phyloP scores from a whole-genome alignment of 139 green algal species.

The Chlorella vulgaris region DNA sequence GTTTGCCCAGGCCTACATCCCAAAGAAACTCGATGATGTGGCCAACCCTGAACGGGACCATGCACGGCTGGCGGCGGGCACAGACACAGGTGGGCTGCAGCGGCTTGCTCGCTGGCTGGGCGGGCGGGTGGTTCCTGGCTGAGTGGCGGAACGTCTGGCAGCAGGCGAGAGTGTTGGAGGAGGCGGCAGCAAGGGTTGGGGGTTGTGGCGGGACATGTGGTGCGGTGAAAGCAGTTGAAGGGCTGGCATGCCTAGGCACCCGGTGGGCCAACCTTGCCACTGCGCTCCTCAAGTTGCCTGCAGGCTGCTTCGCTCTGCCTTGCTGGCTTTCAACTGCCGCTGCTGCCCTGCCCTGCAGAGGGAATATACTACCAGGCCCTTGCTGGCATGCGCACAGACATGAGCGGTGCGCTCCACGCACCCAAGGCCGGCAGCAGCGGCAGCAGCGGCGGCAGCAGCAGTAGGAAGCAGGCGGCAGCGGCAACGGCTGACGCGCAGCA shows the following conservation, averaged over 20 bases:
- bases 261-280: too few relatives aligned
- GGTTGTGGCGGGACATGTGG: neutral
- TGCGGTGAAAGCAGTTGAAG: neutral
- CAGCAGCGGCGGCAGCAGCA: slow-evolving; percentile 3
- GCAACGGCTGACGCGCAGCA: slow-evolving; percentile 3
- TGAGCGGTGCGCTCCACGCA: slow-evolving; percentile 65
- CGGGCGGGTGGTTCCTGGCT: neutral
- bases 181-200: neutral
- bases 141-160: neutral
- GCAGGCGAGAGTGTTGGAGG: too few relatives aligned
- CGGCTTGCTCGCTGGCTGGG: neutral
- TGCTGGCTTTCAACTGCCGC: neutral
- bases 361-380: slow-evolving; percentile 96
- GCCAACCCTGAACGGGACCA: slow-evolving; percentile 87
- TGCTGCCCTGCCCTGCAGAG: slow-evolving; percentile 43
- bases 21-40: slow-evolving; percentile 89
- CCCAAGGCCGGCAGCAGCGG: neutral
- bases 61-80: slow-evolving; percentile 63
- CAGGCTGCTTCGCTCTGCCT: neutral
- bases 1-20: slow-evolving; percentile 86
- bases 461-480: slow-evolving; percentile 13
- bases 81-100: slow-evolving; percentile 1
- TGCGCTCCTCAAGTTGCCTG: too few relatives aligned
- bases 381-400: slow-evolving; percentile 84
- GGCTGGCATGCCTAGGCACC: too few relatives aligned